Evolutionary conservation across 2,329 filamentous ascomycete species (phyloP).

Genomic region (Sclerotiophoma versabilis): DNA sequence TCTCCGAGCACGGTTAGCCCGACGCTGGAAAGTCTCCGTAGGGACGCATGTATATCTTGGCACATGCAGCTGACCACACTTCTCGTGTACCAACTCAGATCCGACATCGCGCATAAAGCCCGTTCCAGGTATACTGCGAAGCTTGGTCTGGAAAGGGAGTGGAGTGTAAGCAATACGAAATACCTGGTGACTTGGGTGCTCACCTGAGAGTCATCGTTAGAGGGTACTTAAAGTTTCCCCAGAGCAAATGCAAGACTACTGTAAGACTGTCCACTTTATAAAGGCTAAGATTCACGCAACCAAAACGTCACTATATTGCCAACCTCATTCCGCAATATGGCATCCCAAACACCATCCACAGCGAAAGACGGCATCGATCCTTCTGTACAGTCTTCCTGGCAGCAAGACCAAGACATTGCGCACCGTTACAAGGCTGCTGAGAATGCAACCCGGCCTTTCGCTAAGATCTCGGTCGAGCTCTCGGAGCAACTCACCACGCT

Average conservation of each 20-base stretch:
- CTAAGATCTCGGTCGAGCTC: constrained; percentile 18
- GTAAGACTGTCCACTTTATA: too few relatives aligned
- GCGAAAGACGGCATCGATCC: not conserved
- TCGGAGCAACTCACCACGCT: constrained; percentile 8
- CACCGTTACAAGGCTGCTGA: constrained; percentile 29
- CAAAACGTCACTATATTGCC: not conserved
- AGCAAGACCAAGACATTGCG: constrained; percentile 12
- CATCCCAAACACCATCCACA: not conserved
- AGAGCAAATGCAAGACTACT: not conserved
- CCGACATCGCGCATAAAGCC: not conserved
- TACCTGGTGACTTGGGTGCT: not conserved
- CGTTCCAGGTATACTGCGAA: not conserved
- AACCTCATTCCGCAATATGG: not conserved
- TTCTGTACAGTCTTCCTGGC: constrained; percentile 1
- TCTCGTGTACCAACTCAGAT: not conserved
- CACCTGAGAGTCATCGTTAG: not conserved
- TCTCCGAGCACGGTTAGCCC: not conserved
- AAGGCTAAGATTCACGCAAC: not conserved
- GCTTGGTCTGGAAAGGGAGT: too few relatives aligned
- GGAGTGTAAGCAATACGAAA: not conserved
- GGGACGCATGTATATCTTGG: not conserved
- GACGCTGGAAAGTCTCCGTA: not conserved
- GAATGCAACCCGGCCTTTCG: constrained; percentile 29
- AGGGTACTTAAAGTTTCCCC: not conserved
- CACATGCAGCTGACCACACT: not conserved